Evolutionary conservation across 139 green algal species (phyloP).

Genomic region (Mesostigma viride): DNA sequence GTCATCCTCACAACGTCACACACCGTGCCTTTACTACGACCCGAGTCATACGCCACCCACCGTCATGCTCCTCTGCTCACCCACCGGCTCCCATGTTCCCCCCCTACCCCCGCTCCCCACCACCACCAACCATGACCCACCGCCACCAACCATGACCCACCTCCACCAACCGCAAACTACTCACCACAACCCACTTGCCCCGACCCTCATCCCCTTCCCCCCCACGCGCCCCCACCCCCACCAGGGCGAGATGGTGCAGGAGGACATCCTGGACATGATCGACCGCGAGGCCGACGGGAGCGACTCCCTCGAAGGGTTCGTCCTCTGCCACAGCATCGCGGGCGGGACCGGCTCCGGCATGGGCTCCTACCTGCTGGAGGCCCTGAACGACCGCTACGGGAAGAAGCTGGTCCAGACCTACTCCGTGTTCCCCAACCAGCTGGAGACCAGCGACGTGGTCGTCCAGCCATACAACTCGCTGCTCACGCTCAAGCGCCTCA

Average conservation of each 20-base stretch:
- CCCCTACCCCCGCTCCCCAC: too few relatives aligned
- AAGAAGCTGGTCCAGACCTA: constrained; percentile 91
- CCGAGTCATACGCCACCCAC: too few relatives aligned
- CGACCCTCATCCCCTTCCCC: too few relatives aligned
- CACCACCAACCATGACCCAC: too few relatives aligned
- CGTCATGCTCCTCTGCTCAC: too few relatives aligned
- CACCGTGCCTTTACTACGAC: too few relatives aligned
- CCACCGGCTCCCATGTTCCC: too few relatives aligned
- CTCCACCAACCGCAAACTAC: too few relatives aligned
- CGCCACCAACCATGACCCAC: too few relatives aligned
- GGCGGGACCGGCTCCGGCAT: constrained; percentile 86
- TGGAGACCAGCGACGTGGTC: constrained; percentile 86
- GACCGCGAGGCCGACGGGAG: constrained; percentile 94
- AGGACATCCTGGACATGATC: constrained; percentile 98
- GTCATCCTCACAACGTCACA: too few relatives aligned
- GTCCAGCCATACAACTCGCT: constrained; percentile 99
- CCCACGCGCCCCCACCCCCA: too few relatives aligned
- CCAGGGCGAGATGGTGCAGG: constrained; percentile 45
- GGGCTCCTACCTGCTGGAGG: constrained; percentile 94
- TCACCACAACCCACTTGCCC: too few relatives aligned
- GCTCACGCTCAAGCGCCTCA: constrained; percentile 92
- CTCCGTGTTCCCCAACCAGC: constrained; percentile 97
- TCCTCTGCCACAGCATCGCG: constrained; percentile 91
- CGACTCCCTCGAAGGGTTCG: constrained; percentile 95
- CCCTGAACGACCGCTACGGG: constrained; percentile 80